phyloP scores from a whole-genome alignment of 2,329 filamentous ascomycete species.

The Seiridium cupressi region DNA sequence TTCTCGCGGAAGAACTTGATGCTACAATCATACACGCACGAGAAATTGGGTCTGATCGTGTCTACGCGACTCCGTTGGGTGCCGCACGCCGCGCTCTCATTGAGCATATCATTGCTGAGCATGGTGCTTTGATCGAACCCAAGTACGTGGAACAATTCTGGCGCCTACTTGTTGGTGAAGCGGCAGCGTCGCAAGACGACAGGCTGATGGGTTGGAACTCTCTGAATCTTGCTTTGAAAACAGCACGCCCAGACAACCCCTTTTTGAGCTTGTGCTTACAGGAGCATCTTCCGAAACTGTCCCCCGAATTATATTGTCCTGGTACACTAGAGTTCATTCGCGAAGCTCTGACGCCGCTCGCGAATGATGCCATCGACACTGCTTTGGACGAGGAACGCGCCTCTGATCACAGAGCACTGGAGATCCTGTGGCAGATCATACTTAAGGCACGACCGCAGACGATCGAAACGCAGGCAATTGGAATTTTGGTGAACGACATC shows the following conservation, averaged over 20 bases:
- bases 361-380: slow-evolving; percentile 42
- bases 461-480: slow-evolving; percentile 68
- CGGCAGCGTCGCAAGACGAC: slow-evolving; percentile 57
- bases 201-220: slow-evolving; percentile 69
- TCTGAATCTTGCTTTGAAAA: slow-evolving; percentile 48
- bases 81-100: slow-evolving; percentile 57
- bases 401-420: slow-evolving; percentile 52
- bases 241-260: slow-evolving; percentile 45
- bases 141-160: slow-evolving; percentile 67
- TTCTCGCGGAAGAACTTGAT: slow-evolving; percentile 66
- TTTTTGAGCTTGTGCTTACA: slow-evolving; percentile 55
- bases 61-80: slow-evolving; percentile 48
- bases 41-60: slow-evolving; percentile 37
- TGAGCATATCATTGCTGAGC: slow-evolving; percentile 51
- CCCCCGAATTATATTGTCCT: slow-evolving; percentile 56
- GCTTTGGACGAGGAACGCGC: slow-evolving; percentile 51
- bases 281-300: slow-evolving; percentile 55
- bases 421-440: slow-evolving; percentile 82
- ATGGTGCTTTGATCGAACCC: slow-evolving; percentile 61
- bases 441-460: slow-evolving; percentile 63
- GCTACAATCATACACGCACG: slow-evolving; percentile 45
- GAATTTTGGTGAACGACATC: slow-evolving; percentile 65
- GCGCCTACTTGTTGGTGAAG: slow-evolving; percentile 68
- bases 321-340: slow-evolving; percentile 64
- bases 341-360: slow-evolving; percentile 44